Evolutionary conservation across 1,284 basidiomycete species (phyloP), one percentile per base, ranked within the genome.

Genomic region (Baeospora myosura): DNA sequence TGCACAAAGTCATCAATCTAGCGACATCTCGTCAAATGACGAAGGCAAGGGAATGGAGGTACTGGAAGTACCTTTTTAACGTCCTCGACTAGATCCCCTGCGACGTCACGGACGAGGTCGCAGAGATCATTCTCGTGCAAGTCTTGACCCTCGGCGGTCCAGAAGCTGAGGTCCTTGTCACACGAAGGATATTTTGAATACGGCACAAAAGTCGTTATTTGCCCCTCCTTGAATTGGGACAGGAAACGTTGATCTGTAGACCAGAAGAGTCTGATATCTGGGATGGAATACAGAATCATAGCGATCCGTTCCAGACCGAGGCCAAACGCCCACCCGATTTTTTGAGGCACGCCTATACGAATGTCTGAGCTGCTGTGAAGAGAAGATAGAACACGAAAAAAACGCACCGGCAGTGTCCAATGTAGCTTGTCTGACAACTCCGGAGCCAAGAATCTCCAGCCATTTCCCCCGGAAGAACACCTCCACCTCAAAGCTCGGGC

Each of bases 251-350:
- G 55, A 56, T 99, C 96, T 39, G 70, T 63, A 2, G 93, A 94
- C 96, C 96, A 99, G 73, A 99, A 99, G 10, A 99, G 71, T n/a
- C 96, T 88, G 56, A 99, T 98, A 60, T 99, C 96, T 2, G 95
- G 96, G 43, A 98, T 96, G 12, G 83, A 87, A 65, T 88, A 98
- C 40, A 99, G 77, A 47, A 98, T 84, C 96, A 99, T 99, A 22
- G 95, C 93, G 51, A 98, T 96, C 18, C 96, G 81, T 60, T 99
- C 96, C 33, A 99, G 74, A 4, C 96, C 96, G 26, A 99, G 81
- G 11, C 96, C 96, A 55, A 98, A 98, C 0, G 96, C 96, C 96
- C 96, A 99, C 18, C 93, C 93, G 48, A 92, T 77, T 62, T 94
- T 94, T 55, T 88, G 66, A 0, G 75, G 67, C 3, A 92, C 78